These are phyloP conservation scores for Luffa aegyptiaca DNA, from an alignment of 306 rosid genomes.

Conservation along the genomic window DNA sequence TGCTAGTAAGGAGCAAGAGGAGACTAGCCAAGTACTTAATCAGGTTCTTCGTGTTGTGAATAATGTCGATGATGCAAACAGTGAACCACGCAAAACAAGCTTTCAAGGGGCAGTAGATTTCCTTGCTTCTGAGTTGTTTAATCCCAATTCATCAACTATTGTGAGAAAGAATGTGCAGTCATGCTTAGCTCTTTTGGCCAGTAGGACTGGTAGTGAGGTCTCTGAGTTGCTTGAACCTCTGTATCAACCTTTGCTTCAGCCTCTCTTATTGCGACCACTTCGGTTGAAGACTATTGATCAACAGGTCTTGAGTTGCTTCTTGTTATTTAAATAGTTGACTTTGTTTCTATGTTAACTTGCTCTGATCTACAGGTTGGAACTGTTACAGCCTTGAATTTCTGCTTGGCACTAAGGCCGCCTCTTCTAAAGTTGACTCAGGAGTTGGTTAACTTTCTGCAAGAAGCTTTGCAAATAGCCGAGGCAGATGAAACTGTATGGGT, in stretches of 20 bases:
- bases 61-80: constrained; percentile 96
- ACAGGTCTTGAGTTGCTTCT: constrained; percentile 50
- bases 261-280: constrained; percentile 72
- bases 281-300: constrained; percentile 87
- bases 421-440: constrained; percentile 95
- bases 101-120: constrained; percentile 89
- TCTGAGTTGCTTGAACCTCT: constrained; percentile 87
- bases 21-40: constrained; percentile 96
- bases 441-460: constrained; percentile 89
- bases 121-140: constrained; percentile 91
- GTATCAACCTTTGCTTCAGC: constrained; percentile 88
- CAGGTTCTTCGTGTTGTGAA: constrained; percentile 99
- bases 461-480: constrained; percentile 94
- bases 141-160: constrained; percentile 79
- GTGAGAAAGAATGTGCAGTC: constrained; percentile 97
- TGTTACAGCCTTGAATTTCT: constrained; percentile 87
- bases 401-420: constrained; percentile 97
- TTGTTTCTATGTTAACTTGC: constrained; percentile 17
- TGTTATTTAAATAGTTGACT: neutral
- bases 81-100: constrained; percentile 85
- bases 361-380: constrained; percentile 76
- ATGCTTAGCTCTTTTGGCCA: constrained; percentile 89
- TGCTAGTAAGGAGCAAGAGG: constrained; percentile 98
- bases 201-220: constrained; percentile 99
- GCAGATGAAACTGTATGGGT: constrained; percentile 89